Conservation (phyloP, 2,329 filamentous ascomycete genomes). For the Penicillium sumatraense region DNA sequence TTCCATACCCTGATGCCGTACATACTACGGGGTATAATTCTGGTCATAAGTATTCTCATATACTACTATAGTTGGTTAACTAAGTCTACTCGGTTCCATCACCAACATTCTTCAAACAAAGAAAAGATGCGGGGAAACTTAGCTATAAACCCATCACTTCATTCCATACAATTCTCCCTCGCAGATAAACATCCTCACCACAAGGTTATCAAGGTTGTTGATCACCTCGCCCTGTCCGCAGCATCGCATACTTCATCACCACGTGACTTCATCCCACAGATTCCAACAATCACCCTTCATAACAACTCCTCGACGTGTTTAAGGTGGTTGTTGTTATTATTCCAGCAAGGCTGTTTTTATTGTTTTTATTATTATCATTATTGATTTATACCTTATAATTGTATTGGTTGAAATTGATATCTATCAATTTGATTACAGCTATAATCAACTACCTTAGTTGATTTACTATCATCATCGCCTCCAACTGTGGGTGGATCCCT, state of each 20-base stretch:
- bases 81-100: too few species aligned
- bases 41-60: too few species aligned
- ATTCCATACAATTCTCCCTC: not conserved
- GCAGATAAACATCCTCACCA: not conserved
- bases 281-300: not conserved
- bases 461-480: conserved; percentile 17
- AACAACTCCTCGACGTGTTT: too few species aligned
- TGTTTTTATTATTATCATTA: not conserved
- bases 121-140: not conserved
- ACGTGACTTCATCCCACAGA: not conserved
- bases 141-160: not conserved
- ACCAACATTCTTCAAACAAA: conserved; percentile 1
- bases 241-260: not conserved
- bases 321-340: too few species aligned
- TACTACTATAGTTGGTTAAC: too few species aligned
- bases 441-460: conserved; percentile 4
- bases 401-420: too few species aligned
- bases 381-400: too few species aligned
- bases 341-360: not conserved
- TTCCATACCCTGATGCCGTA: too few species aligned
- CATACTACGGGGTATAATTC: too few species aligned
- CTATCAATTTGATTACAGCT: too few species aligned
- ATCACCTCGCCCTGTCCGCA: too few species aligned
- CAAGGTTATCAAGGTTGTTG: too few species aligned
- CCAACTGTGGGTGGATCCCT: conserved; percentile 19